phyloP scores from a whole-genome alignment of 352 stramenopile species.

The Phytophthora multivora region DNA sequence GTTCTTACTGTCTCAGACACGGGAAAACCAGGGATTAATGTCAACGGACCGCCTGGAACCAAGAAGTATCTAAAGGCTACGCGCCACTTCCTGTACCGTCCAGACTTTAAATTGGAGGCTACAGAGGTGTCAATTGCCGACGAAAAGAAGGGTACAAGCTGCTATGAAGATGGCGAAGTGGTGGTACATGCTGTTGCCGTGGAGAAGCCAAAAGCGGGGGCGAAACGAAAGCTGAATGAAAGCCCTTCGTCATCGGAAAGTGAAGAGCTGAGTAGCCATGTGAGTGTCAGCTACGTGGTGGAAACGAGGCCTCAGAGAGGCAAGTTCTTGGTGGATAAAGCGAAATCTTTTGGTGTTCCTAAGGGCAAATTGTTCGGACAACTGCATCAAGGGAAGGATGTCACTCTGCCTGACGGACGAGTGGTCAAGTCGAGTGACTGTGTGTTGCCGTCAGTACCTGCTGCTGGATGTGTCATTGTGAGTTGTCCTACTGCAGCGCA shows the following conservation, averaged over 20 bases:
- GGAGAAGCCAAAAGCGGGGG: constrained; percentile 32
- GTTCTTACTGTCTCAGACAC: constrained; percentile 90
- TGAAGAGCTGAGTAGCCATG: constrained; percentile 26
- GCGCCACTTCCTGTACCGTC: constrained; percentile 83
- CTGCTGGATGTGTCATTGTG: constrained; percentile 52
- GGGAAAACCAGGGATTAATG: constrained; percentile 70
- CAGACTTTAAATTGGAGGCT: constrained; percentile 58
- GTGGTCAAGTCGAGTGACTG: constrained; percentile 74
- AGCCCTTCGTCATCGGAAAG: constrained; percentile 14
- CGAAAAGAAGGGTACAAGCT: constrained; percentile 17
- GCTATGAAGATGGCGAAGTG: constrained; percentile 67
- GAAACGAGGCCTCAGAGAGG: constrained; percentile 73
- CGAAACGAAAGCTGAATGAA: constrained; percentile 67
- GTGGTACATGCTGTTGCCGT: constrained; percentile 51
- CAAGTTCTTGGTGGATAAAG: constrained; percentile 82
- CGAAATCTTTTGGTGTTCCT: constrained; percentile 67
- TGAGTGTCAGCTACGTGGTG: constrained; percentile 74
- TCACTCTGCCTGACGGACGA: constrained; percentile 65
- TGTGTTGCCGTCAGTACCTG: constrained; percentile 66
- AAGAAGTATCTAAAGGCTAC: constrained; percentile 75
- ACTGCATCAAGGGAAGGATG: constrained; percentile 80
- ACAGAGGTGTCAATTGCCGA: constrained; percentile 34
- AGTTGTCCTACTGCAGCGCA: constrained; percentile 68
- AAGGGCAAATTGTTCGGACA: constrained; percentile 82
- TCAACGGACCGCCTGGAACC: constrained; percentile 77